Base-by-base conservation (phyloP, 306 rosid species). In the Begonia peltatifolia region DNA sequence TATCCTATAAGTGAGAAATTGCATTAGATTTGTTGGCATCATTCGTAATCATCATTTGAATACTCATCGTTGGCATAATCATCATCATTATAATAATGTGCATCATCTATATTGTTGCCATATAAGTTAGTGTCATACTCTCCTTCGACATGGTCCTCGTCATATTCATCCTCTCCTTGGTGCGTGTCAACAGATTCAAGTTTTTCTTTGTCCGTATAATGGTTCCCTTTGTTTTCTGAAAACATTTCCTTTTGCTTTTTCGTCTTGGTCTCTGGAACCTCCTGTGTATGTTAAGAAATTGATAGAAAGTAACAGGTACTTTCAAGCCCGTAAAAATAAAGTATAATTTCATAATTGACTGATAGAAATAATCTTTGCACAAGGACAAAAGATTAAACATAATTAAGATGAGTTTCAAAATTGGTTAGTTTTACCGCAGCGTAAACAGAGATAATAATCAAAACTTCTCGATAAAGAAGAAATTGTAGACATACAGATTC, bases 71-170 rank as follows among this genome's bases (percentile, higher is more conserved):
- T 5, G 0, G 38, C 38, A 30, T 30, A 30, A 30, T 30, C 38
- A 43, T 57, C 63, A 11, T 54, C 48, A 30, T 14, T 43, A 5
- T 54, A 20, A 43, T 44, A 23, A 43, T 48, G 41, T 46, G 58
- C 43, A 42, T 67, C 72, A 20, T 55, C 47, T 46, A 46, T 46
- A 58, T 58, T 58, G 41, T 58, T 42, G 5, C 36, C 30, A 58
- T 58, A 58, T 8, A 47, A 44, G 49, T 53, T 43, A 47, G 62
- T 10, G 7, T 53, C 53, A 25, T 49, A 67, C 5, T 50, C 47
- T 47, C 57, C 71, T 22, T 42, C 47, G 25, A 14, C 46, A 48
- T 46, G 41, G 47, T 42, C 49, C 35, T 25, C 30, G 49, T 60
- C 41, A 6, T 35, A 49, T 14, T 50, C 23, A 12, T 60, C 42